Conservation (phyloP, 768 basidiomycete species). For the Porphyrellus cyaneotinctus region DNA sequence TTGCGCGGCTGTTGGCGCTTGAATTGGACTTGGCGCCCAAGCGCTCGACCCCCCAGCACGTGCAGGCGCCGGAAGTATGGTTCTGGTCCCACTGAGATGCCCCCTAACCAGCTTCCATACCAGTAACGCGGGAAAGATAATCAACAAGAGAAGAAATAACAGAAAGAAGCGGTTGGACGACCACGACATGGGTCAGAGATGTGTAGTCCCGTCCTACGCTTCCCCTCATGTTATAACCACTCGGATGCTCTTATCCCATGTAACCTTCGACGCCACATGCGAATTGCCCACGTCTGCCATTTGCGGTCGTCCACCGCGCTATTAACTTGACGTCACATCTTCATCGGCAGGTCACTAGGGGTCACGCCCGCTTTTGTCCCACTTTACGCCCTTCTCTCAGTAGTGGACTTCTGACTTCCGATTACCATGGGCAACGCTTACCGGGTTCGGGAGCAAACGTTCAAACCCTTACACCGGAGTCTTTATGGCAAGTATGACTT, state of each 20-base stretch:
- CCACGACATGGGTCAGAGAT: slow-evolving; percentile 11
- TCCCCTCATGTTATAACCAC: slow-evolving; percentile 13
- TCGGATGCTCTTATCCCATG: neutral
- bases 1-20: slow-evolving; percentile 4
- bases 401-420: neutral
- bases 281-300: neutral
- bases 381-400: neutral
- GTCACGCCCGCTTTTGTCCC: neutral
- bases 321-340: too few relatives aligned
- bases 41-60: slow-evolving; percentile 12
- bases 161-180: slow-evolving; percentile 13
- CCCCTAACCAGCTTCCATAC: neutral
- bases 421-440: neutral
- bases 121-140: neutral
- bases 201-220: neutral
- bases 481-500: neutral
- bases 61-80: slow-evolving; percentile 3
- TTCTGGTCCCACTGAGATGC: neutral
- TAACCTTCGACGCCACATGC: slow-evolving; percentile 1
- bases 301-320: neutral
- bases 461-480: neutral
- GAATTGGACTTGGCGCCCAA: slow-evolving; percentile 4
- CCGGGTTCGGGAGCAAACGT: neutral
- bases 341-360: neutral
- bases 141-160: slow-evolving; percentile 11